A percentile compares a stretch with the other conserved stretches of the same genome.
phyloP scores from a whole-genome alignment of 768 basidiomycete species.

The Harrya chromipes region DNA sequence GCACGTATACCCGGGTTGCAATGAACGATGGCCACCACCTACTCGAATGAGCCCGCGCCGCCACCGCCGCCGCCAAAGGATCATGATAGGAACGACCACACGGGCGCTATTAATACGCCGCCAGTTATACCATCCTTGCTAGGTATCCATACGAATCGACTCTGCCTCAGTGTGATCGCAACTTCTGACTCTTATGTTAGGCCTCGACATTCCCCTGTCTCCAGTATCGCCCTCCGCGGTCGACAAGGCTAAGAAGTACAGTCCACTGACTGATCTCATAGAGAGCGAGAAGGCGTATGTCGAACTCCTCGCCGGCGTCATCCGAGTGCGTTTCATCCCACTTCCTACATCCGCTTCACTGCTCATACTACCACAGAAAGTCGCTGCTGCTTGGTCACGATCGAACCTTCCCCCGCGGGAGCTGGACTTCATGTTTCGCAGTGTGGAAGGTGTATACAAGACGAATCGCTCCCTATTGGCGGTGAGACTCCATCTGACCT shows the following conservation, averaged over 20 bases:
- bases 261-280: slow-evolving; percentile 88
- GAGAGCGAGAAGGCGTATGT: slow-evolving; percentile 94
- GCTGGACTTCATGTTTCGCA: slow-evolving; percentile 92
- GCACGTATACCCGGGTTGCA: neutral
- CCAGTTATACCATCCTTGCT: slow-evolving; percentile 20
- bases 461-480: slow-evolving; percentile 79
- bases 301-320: slow-evolving; percentile 83
- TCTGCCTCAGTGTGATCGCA: slow-evolving; percentile 1
- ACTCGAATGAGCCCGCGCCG: neutral
- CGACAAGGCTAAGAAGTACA: slow-evolving; percentile 59
- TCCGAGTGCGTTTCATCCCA: slow-evolving; percentile 61
- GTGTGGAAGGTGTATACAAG: slow-evolving; percentile 89
- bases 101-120: neutral
- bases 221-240: slow-evolving; percentile 32
- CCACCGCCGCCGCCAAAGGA: slow-evolving; percentile 23
- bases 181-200: slow-evolving; percentile 21
- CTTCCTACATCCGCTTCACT: slow-evolving; percentile 10
- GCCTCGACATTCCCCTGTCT: slow-evolving; percentile 22
- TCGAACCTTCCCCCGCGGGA: slow-evolving; percentile 90
- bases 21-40: slow-evolving; percentile 9
- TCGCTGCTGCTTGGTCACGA: slow-evolving; percentile 97
- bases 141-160: slow-evolving; percentile 17
- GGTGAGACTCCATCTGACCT: slow-evolving; percentile 36
- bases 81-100: neutral
- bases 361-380: slow-evolving; percentile 57